Conservation (phyloP, 2,329 filamentous ascomycete species). For the Cytospora piceicola region DNA sequence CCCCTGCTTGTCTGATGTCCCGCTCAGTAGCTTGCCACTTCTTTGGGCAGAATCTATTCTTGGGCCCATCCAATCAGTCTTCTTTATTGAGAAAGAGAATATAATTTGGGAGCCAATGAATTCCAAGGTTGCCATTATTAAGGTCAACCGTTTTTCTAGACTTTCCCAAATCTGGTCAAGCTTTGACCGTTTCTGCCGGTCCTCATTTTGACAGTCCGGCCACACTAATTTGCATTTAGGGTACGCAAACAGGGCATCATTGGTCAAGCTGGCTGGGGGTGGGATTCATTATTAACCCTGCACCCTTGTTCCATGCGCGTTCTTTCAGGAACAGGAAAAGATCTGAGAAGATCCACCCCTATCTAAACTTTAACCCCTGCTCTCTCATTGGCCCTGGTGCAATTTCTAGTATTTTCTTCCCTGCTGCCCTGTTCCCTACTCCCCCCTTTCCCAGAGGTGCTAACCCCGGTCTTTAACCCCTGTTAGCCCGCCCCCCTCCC, state of each 20-base stretch:
- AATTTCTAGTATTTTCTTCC: slow-evolving; percentile 1
- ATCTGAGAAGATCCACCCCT: neutral
- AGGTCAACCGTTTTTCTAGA: neutral
- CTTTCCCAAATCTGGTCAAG: neutral
- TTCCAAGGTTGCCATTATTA: no score
- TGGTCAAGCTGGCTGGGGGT: neutral
- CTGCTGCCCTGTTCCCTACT: neutral
- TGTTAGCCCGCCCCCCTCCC: no score
- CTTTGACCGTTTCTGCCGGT: neutral
- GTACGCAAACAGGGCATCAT: neutral
- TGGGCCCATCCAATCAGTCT: no score
- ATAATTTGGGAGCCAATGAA: no score
- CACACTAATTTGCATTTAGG: neutral
- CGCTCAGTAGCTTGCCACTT: neutral
- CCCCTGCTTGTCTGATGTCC: no score
- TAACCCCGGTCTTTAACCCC: neutral
- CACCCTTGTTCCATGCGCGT: neutral
- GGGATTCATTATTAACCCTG: neutral
- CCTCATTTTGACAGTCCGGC: neutral
- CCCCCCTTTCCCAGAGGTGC: neutral
- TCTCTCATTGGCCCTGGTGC: slow-evolving; percentile 1
- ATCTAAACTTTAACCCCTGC: neutral
- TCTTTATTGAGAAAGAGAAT: no score
- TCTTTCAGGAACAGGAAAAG: slow-evolving; percentile 24
- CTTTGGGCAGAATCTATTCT: neutral